Percentiles rank a stretch among this genome's conserved stretches.
Conservation (phyloP, 202 grass and related monocot genomes). For the Schoenoplectus tabernaemontani region DNA sequence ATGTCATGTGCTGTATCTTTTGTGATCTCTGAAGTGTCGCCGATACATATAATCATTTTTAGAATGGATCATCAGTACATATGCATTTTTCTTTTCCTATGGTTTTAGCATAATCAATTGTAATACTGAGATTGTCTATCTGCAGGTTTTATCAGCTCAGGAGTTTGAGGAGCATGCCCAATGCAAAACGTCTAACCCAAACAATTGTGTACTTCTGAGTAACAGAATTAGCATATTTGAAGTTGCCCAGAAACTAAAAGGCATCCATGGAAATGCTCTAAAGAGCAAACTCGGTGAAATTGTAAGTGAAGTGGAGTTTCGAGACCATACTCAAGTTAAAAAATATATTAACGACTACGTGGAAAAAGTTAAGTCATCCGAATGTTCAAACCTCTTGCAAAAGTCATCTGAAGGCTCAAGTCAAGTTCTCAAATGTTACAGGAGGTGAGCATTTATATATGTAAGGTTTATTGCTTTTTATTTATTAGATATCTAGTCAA, state of each 20-base stretch:
- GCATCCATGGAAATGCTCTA: not conserved
- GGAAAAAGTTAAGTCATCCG: not conserved
- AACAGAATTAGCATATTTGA: conserved; percentile 16
- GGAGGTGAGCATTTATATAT: not conserved
- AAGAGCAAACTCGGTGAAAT: not conserved
- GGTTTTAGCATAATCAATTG: not conserved
- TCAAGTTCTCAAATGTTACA: conserved; percentile 16
- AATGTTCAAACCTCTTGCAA: not conserved
- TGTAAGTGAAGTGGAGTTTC: not conserved
- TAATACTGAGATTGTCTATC: not conserved
- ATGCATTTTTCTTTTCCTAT: not conserved
- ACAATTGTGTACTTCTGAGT: not conserved
- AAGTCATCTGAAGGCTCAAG: conserved; percentile 2
- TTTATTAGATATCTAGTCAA: not conserved
- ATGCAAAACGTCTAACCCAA: not conserved
- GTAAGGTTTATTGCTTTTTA: conserved; percentile 5
- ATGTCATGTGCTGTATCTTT: no score
- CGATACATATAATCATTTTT: no score
- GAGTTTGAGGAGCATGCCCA: not conserved
- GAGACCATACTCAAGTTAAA: not conserved
- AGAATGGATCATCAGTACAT: not conserved
- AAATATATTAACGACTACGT: not conserved
- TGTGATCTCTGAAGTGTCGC: no score
- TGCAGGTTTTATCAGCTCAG: not conserved
- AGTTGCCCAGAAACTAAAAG: not conserved